Conservation (phyloP, 495 filamentous ascomycete species). For the Hypoxylon crocopeplum region DNA sequence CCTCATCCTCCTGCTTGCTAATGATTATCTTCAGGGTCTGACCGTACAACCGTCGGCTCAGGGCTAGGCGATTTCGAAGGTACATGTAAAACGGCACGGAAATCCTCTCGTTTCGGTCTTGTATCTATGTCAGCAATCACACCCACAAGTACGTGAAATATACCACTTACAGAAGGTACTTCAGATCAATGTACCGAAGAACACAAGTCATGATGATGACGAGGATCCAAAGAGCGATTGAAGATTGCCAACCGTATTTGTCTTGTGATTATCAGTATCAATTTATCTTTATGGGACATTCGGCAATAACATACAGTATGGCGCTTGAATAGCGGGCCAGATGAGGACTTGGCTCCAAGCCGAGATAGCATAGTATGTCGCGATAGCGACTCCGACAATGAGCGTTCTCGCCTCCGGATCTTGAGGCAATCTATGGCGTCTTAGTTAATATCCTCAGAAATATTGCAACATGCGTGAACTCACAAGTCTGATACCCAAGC, state of each 20-base stretch:
- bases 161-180: no score
- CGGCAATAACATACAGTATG: slow-evolving; percentile 41
- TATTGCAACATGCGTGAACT: background rate
- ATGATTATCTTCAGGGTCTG: slow-evolving; percentile 12
- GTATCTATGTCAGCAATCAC: background rate
- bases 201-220: slow-evolving; percentile 41
- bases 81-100: slow-evolving; percentile 15
- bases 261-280: slow-evolving; percentile 30
- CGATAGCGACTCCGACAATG: slow-evolving; percentile 49
- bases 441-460: background rate
- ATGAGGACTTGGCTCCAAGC: slow-evolving; percentile 51
- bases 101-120: slow-evolving; percentile 25
- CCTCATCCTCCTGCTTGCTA: no score
- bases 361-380: slow-evolving; percentile 47
- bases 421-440: slow-evolving; percentile 37
- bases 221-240: slow-evolving; percentile 46
- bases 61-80: slow-evolving; percentile 10
- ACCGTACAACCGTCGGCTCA: background rate
- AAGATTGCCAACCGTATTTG: slow-evolving; percentile 48
- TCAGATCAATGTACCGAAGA: slow-evolving; percentile 27
- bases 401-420: slow-evolving; percentile 49
- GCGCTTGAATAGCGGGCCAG: slow-evolving; percentile 51
- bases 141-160: background rate
- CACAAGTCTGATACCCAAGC: slow-evolving; percentile 51
- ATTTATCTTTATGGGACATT: background rate